Conservation (phyloP, 1,139 yeast genomes). For the Lodderomyces jiufengensis region DNA sequence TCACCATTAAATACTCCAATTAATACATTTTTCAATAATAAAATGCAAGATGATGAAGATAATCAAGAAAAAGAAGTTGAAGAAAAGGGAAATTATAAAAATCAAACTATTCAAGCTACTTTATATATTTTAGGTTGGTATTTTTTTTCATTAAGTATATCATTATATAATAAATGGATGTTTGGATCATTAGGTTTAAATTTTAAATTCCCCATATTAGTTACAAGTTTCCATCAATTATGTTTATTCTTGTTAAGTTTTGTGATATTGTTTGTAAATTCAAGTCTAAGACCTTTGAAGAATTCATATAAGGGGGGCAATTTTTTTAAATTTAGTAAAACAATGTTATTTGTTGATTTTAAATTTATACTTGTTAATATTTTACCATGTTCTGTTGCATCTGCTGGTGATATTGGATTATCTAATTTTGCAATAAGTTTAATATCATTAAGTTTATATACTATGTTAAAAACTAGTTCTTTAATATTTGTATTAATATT, state of each 20-base stretch:
- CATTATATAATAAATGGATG: slow-evolving; percentile 98
- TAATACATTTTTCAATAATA: neutral
- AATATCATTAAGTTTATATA: slow-evolving; percentile 79
- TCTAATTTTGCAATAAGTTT: slow-evolving; percentile 80
- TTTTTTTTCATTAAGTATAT: slow-evolving; percentile 63
- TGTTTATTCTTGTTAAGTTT: slow-evolving; percentile 54
- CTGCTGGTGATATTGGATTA: slow-evolving; percentile 91
- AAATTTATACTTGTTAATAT: slow-evolving; percentile 51
- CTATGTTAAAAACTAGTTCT: slow-evolving; percentile 88
- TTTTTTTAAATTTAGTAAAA: slow-evolving; percentile 14
- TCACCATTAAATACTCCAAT: neutral
- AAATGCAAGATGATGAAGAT: slow-evolving; percentile 1
- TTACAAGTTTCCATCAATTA: slow-evolving; percentile 82
- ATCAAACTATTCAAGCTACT: slow-evolving; percentile 10
- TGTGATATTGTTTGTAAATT: slow-evolving; percentile 41
- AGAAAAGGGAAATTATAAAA: neutral
- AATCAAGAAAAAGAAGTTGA: neutral
- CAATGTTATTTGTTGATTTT: slow-evolving; percentile 15
- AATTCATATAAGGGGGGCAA: slow-evolving; percentile 11
- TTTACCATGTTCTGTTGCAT: slow-evolving; percentile 81
- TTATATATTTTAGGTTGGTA: slow-evolving; percentile 48
- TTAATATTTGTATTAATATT: slow-evolving; percentile 84
- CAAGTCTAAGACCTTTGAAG: slow-evolving; percentile 43
- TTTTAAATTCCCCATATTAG: slow-evolving; percentile 76
- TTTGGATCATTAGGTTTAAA: slow-evolving; percentile 65